Evolutionary conservation across 768 basidiomycete genomes (phyloP), one percentile per base, ranked within the genome.

Genomic region (Serpula lacrymans): DNA sequence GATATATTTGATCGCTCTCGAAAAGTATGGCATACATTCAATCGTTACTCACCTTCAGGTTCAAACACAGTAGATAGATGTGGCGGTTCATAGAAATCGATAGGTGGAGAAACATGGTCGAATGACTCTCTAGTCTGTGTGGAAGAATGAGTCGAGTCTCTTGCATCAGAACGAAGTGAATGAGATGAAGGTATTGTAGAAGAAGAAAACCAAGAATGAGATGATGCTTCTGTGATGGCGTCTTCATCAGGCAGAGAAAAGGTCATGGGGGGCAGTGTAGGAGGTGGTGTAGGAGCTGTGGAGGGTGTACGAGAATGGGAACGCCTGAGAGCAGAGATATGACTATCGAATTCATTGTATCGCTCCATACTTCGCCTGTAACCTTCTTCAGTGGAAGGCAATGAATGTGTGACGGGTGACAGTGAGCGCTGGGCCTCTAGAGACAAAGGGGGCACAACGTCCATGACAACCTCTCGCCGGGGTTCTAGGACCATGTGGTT

Each of bases 381-480:
- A 23, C 55, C 49, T 12, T 75, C 71, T 26, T 69, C 45, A 2
- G 47, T 44, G 3, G 49, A 27, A 6, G 57, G 41, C 2, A 52
- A 18, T 10, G 53, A 39, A 4, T 31, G 23, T n/a, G 47, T 46
- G 5, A 48, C 45, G 6, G 46, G 47, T 9, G 50, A 30, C 6
- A 43, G 14, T 6, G 55, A 35, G 16, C 35, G 50, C 6, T 53
- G 43, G 11, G 48, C 21, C 20, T 59, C 59, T 16, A 62, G 43
- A 31, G 47, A 50, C 23, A 54, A 52, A 37, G 46, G 35, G 32
- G 60, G 53, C 46, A 68, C 66, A 45, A 74, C 72, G n/a, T n/a
- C n/a, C n/a, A n/a, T 17, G 68, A 53, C 76, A 80, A 77, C 33
- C 72, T 72, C 26, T 75, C 63, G 43, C 78, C 76, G 70, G 20